phyloP scores from a whole-genome alignment of 805 yeast species.

The Saturnispora kantuleensis region DNA sequence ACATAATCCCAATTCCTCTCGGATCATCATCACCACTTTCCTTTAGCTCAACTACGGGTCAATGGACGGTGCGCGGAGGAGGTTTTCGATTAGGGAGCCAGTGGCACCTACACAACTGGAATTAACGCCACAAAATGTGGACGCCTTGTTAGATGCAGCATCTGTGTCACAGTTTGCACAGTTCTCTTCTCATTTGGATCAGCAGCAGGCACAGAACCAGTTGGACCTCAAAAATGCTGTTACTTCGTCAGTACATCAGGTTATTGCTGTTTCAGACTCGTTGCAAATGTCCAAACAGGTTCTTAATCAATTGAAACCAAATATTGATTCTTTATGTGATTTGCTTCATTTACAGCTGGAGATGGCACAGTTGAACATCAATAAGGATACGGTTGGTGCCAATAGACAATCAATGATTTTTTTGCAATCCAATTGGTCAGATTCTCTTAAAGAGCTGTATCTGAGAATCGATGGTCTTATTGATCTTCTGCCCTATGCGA shows the following conservation, averaged over 20 bases:
- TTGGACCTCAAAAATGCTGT: conserved; percentile 50
- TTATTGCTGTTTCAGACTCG: conserved; percentile 49
- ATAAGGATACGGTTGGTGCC: conserved; percentile 13
- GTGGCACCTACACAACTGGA: neutral
- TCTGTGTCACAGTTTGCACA: conserved; percentile 6
- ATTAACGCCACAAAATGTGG: conserved; percentile 1
- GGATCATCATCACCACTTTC: neutral
- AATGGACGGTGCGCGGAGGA: conserved; percentile 6
- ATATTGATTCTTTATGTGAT: conserved; percentile 49
- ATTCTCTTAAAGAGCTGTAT: conserved; percentile 57
- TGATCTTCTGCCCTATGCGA: conserved; percentile 60
- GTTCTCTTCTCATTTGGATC: conserved; percentile 3
- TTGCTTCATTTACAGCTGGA: conserved; percentile 38
- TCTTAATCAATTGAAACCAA: conserved; percentile 48
- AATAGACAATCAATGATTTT: conserved; percentile 65
- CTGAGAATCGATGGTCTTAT: conserved; percentile 89
- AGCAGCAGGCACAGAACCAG: conserved; percentile 29
- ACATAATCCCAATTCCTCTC: neutral
- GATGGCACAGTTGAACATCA: conserved; percentile 17
- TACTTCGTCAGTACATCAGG: conserved; percentile 52
- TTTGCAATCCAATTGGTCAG: conserved; percentile 74
- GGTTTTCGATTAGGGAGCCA: conserved; percentile 7
- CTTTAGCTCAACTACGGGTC: neutral
- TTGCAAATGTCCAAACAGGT: conserved; percentile 56
- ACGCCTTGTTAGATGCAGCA: conserved; percentile 3